Conservation (phyloP, 768 basidiomycete genomes). For the Leccinum disarticulatum region DNA sequence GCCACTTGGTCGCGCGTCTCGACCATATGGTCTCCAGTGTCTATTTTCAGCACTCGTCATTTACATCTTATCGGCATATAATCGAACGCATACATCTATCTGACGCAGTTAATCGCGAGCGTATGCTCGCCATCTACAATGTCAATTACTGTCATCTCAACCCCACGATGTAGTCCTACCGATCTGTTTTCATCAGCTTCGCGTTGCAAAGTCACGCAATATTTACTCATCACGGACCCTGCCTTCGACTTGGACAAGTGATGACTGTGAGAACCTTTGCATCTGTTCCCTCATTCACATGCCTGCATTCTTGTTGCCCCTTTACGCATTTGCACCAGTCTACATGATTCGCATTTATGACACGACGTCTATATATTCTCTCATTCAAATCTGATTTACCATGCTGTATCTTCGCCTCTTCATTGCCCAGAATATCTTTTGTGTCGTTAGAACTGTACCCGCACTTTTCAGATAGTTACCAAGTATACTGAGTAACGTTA, state of each 20-base stretch:
- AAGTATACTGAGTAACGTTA: not conserved
- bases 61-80: conserved; percentile 32
- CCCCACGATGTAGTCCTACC: conserved; percentile 29
- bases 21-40: not conserved
- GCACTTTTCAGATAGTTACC: not conserved
- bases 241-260: conserved; percentile 29
- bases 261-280: conserved; percentile 15
- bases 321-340: conserved; percentile 18
- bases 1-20: not conserved
- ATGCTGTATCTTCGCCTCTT: conserved; percentile 1
- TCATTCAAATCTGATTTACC: conserved; percentile 12
- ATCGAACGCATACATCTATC: conserved; percentile 27
- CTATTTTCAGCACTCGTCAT: conserved; percentile 12
- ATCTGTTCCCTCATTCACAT: conserved; percentile 21
- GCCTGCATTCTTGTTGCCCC: conserved; percentile 25
- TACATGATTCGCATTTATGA: conserved; percentile 21
- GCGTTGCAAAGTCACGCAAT: conserved; percentile 21
- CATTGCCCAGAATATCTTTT: not conserved
- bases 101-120: conserved; percentile 31
- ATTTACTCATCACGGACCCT: conserved; percentile 32
- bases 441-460: conserved; percentile 6
- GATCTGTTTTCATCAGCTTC: conserved; percentile 17
- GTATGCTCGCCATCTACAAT: conserved; percentile 20
- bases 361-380: conserved; percentile 16
- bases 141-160: conserved; percentile 27